Percentiles rank a stretch among this genome's conserved stretches.
Conservation (phyloP, 768 basidiomycete species). For the Macrocybe gigantea region DNA sequence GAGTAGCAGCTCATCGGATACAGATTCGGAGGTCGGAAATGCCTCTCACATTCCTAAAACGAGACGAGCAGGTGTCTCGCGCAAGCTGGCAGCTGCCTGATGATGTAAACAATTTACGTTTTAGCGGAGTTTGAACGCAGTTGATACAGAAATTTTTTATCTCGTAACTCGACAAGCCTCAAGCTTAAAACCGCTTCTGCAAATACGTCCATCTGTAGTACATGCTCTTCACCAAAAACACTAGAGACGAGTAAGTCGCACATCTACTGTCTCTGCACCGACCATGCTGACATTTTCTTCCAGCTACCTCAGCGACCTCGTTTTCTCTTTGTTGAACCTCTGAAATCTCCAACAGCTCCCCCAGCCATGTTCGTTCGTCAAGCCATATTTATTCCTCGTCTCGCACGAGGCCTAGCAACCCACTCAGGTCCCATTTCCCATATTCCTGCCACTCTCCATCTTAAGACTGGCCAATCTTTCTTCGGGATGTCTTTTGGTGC, state of each 20-base stretch:
- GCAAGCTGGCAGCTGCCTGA: background rate
- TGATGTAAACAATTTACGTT: background rate
- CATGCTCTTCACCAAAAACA: conserved; percentile 85
- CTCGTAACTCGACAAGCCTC: conserved; percentile 6
- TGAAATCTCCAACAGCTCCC: conserved; percentile 17
- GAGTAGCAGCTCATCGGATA: conserved; percentile 35
- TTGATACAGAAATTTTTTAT: conserved; percentile 1
- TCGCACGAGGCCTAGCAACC: conserved; percentile 62
- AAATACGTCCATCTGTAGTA: conserved; percentile 20
- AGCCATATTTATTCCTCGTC: conserved; percentile 40
- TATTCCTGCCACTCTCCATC: conserved; percentile 80
- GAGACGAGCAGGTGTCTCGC: conserved; percentile 43
- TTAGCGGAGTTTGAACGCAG: background rate
- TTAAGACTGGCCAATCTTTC: conserved; percentile 94
- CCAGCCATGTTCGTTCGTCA: conserved; percentile 52
- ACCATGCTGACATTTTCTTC: conserved; percentile 16
- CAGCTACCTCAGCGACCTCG: conserved; percentile 89
- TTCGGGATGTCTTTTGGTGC: conserved; percentile 86
- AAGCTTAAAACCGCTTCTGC: conserved; percentile 2
- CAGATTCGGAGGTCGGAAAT: conserved; percentile 30
- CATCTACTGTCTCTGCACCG: conserved; percentile 2
- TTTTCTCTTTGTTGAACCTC: conserved; percentile 64
- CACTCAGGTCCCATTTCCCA: conserved; percentile 43
- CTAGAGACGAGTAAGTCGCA: conserved; percentile 76
- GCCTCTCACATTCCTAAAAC: conserved; percentile 58